Conservation (phyloP, 768 basidiomycete genomes). For the Hysterangium stoloniferum region DNA sequence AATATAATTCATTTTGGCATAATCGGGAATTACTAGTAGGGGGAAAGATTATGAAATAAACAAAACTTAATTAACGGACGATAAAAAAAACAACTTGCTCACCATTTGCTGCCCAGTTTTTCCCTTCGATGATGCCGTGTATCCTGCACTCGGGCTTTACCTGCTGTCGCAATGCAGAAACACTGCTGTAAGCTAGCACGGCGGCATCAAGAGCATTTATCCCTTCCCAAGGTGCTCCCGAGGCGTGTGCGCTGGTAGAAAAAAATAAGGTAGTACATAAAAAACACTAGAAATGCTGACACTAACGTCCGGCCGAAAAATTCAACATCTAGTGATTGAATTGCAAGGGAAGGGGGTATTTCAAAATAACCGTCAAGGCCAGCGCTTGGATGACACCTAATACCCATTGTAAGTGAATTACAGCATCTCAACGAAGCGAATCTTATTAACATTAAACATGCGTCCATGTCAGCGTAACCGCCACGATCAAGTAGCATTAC, state of each 20-base stretch:
- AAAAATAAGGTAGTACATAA: background rate
- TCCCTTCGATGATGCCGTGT: constrained; percentile 72
- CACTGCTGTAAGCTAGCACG: constrained; percentile 74
- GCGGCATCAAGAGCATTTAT: constrained; percentile 80
- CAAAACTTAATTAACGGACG: background rate
- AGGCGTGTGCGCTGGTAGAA: constrained; percentile 60
- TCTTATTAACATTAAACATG: constrained; percentile 55
- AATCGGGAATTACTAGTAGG: constrained; percentile 69
- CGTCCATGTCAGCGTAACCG: constrained; percentile 69
- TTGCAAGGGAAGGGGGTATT: constrained; percentile 54
- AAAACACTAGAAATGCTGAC: background rate
- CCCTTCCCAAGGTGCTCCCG: constrained; percentile 79
- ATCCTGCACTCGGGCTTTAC: constrained; percentile 68
- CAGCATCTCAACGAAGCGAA: background rate
- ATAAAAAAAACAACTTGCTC: constrained; percentile 16
- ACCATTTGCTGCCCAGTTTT: constrained; percentile 72
- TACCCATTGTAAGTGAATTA: background rate
- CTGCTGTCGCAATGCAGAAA: constrained; percentile 77
- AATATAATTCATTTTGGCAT: constrained; percentile 69
- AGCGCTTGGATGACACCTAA: constrained; percentile 76
- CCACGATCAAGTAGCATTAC: constrained; percentile 58
- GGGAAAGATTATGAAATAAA: background rate
- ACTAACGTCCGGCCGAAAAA: constrained; percentile 67
- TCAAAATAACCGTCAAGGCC: constrained; percentile 65
- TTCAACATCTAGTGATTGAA: constrained; percentile 53